Evolutionary conservation across 352 stramenopile species (phyloP), one percentile per base, ranked within the genome.

Genomic region (Phytophthora colocasiae): DNA sequence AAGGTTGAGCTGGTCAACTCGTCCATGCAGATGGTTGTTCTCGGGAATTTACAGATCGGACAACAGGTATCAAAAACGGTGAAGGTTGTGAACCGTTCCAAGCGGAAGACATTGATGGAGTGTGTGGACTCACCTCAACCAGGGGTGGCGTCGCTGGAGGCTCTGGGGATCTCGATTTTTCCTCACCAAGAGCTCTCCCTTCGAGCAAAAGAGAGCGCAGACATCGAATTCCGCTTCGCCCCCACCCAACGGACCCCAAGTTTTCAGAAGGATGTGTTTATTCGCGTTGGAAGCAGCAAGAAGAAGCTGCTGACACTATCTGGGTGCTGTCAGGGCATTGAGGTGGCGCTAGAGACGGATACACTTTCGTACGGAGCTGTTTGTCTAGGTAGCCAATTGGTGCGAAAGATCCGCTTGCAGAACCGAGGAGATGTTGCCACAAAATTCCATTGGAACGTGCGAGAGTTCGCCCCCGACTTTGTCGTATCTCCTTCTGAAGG

Each of bases 391-490:
- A 96, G 85, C 32, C 87, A 92, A 34, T 63, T 96, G 4, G 89
- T 93, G 38, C 79, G 89, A 10, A 92, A 93, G 52, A 58, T 98
- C 17, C 79, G 81, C 15, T 71, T 98, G 43, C 89, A 98, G 55
- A 98, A 98, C 56, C 76, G 82, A 11, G 95, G 95, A 12, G 95
- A 98, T 63, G 56, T 98, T 4, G 69, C 88, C 3, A 82, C 92
- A 11, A 93, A 92, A 43, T 98, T 96, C 60, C 80, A 85, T 46
- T 98, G 93, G 93, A 87, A 91, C 26, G 32, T 77, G 7, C 74
- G 68, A 3, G 75, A 87, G 9, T 95, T 98, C 60, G 78, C 75
- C 1, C 76, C 82, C 1, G 81, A 98, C 46, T 98, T 98, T 58
- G 54, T 59, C 0, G 85, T 98, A 3, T 69, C 84, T 0, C 95